Evolutionary conservation across 352 stramenopile genomes (phyloP).

Genomic region (Thalassiosira hispida): DNA sequence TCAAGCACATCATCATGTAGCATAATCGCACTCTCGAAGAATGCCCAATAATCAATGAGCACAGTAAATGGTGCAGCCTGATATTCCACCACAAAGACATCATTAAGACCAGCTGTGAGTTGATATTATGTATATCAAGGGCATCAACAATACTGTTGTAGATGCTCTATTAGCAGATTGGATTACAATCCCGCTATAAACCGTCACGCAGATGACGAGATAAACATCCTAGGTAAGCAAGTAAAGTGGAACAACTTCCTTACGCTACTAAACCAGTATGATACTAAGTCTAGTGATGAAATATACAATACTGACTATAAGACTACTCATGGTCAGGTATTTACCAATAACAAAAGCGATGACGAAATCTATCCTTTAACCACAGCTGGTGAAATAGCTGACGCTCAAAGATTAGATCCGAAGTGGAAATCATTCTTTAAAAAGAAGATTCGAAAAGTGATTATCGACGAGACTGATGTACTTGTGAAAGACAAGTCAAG

Average conservation of each 20-base stretch:
- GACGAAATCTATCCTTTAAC: constrained; percentile 28
- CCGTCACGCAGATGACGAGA: constrained; percentile 2
- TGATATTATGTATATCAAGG: constrained; percentile 15
- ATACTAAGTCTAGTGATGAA: neutral
- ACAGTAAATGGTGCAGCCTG: neutral
- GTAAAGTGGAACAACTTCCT: neutral
- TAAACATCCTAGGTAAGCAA: neutral
- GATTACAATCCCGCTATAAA: neutral
- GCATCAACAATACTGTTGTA: constrained; percentile 15
- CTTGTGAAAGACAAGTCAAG: constrained; percentile 1
- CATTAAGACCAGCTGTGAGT: neutral
- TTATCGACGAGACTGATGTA: neutral
- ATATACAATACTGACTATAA: neutral
- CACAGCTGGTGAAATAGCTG: constrained; percentile 15
- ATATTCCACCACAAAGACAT: neutral
- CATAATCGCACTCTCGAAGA: constrained; percentile 21
- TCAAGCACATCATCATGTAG: constrained; percentile 36
- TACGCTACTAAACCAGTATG: neutral
- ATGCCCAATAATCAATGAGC: constrained; percentile 26
- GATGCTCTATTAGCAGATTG: constrained; percentile 7
- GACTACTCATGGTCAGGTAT: neutral
- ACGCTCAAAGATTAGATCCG: constrained; percentile 11
- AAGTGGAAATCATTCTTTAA: constrained; percentile 5
- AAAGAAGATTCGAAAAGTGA: constrained; percentile 1
- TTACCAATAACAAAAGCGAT: constrained; percentile 9